Conservation (phyloP, 805 yeast genomes). For the Jamesozyma piceae region DNA sequence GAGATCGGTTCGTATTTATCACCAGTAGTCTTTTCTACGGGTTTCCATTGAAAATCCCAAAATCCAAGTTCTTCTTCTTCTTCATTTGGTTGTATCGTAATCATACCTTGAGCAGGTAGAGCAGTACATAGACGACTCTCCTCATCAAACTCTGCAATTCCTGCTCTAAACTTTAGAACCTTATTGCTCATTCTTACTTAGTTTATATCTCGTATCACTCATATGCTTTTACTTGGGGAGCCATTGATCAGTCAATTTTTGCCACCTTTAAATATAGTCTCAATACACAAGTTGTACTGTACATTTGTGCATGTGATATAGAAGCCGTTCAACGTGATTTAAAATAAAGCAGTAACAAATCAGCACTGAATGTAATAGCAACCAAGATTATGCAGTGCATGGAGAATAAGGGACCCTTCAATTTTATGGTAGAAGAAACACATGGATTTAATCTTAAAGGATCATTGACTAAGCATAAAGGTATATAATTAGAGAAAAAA, state of each 20-base stretch:
- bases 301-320: too few relatives aligned
- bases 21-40: constrained; percentile 23
- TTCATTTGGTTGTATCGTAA: constrained; percentile 26
- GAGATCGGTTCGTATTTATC: constrained; percentile 26
- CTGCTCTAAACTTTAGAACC: constrained; percentile 46
- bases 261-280: constrained; percentile 2
- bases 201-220: not conserved
- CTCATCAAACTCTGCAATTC: constrained; percentile 50
- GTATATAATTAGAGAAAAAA: too few relatives aligned
- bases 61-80: constrained; percentile 27
- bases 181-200: constrained; percentile 9
- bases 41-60: constrained; percentile 29
- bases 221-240: too few relatives aligned
- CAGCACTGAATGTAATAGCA: too few relatives aligned
- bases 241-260: not conserved
- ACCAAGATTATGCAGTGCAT: too few relatives aligned
- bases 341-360: too few relatives aligned
- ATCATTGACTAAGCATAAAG: too few relatives aligned
- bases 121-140: constrained; percentile 49
- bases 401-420: too few relatives aligned
- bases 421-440: too few relatives aligned
- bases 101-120: constrained; percentile 44
- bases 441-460: too few relatives aligned
- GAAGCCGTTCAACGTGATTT: too few relatives aligned
- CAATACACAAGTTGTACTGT: too few relatives aligned